These are phyloP conservation scores for Heliosperma pusillum DNA, from an alignment of 148 eudicot species.

Conservation along the genomic window DNA sequence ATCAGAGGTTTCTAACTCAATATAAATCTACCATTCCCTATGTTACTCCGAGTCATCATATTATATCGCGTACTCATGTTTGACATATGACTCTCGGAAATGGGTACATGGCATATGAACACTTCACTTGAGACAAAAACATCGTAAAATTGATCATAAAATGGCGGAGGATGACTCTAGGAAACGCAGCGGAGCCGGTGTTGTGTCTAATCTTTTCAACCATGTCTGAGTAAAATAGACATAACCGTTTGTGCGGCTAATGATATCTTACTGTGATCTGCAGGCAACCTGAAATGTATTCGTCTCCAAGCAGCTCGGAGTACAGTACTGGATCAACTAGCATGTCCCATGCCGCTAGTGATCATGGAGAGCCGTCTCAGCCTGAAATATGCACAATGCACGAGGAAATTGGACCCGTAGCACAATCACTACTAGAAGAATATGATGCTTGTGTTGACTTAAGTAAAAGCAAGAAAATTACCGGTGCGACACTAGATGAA, in stretches of 20 bases:
- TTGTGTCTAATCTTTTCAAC: background rate
- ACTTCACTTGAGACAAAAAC: too few relatives aligned
- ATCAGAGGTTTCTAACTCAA: conserved; percentile 51
- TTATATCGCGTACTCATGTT: too few relatives aligned
- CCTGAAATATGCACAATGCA: conserved; percentile 42
- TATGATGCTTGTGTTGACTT: conserved; percentile 31
- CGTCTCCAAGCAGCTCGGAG: conserved; percentile 77
- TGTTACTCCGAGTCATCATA: too few relatives aligned
- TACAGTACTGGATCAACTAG: conserved; percentile 70
- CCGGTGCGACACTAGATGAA: conserved; percentile 25
- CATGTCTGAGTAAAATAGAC: too few relatives aligned
- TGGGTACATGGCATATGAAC: too few relatives aligned
- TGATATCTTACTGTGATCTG: background rate
- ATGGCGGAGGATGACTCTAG: too few relatives aligned
- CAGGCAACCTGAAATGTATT: conserved; percentile 63
- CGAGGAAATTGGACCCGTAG: conserved; percentile 38
- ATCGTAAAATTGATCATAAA: too few relatives aligned
- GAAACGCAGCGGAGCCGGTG: too few relatives aligned
- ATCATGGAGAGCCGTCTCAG: conserved; percentile 47
- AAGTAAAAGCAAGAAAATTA: conserved; percentile 29
- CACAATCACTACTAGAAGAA: conserved; percentile 34
- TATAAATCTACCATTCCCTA: too few relatives aligned
- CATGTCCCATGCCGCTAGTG: conserved; percentile 39
- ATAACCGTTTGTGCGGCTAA: too few relatives aligned
- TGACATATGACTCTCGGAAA: too few relatives aligned